These are phyloP conservation scores for Mucor velutinosus DNA, from an alignment of 371 early-diverging fungal species.

Conservation along the genomic window DNA sequence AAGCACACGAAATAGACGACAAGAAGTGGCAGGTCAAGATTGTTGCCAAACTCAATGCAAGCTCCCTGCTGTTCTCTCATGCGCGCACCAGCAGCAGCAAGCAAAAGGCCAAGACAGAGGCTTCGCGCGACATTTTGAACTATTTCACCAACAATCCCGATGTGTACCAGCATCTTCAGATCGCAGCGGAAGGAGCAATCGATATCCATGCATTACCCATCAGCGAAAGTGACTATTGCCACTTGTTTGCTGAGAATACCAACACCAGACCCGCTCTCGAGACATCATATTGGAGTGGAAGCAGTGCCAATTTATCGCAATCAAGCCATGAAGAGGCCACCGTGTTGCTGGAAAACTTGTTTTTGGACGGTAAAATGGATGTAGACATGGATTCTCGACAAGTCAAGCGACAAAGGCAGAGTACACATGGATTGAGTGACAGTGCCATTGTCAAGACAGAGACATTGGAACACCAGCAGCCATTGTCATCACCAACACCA, in stretches of 20 bases:
- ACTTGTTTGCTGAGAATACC: background rate
- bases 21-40: background rate
- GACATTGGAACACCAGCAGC: no score
- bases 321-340: background rate
- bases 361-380: background rate
- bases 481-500: no score
- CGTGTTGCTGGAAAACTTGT: background rate
- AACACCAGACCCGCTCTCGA: background rate
- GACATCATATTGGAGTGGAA: background rate
- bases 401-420: background rate
- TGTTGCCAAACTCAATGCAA: background rate
- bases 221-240: background rate
- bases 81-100: constrained; percentile 3
- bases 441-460: no score
- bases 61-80: background rate
- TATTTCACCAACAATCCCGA: constrained; percentile 5
- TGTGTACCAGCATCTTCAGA: background rate
- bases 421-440: background rate
- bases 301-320: background rate
- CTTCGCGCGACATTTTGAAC: constrained; percentile 6
- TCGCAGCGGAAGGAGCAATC: background rate
- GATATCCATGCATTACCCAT: constrained; percentile 10
- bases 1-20: background rate
- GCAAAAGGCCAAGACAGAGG: constrained; percentile 14
- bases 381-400: background rate